Conservation (phyloP, 345 rosid genomes). For the Kernera saxatilis region DNA sequence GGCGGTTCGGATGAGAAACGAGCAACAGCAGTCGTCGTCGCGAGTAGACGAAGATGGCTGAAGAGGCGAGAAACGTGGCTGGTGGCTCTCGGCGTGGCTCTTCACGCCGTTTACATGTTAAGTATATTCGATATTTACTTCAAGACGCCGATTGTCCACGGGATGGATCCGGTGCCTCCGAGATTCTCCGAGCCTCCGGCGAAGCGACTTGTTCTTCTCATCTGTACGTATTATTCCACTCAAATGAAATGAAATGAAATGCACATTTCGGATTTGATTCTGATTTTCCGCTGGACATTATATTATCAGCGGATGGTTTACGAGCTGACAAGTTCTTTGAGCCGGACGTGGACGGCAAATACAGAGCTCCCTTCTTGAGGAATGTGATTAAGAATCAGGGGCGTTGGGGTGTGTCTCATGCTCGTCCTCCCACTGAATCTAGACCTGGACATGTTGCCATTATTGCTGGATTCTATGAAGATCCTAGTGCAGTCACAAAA, state of each 20-base stretch:
- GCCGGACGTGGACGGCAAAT: constrained; percentile 65
- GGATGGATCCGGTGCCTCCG: constrained; percentile 81
- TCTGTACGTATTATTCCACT: constrained; percentile 38
- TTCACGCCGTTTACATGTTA: constrained; percentile 89
- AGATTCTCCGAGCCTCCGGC: constrained; percentile 69
- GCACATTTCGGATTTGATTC: no score
- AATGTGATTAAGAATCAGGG: constrained; percentile 68
- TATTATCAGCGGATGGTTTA: constrained; percentile 82
- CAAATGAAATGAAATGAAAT: no score
- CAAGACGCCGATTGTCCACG: constrained; percentile 95
- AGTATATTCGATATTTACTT: constrained; percentile 97
- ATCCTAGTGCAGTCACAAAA: constrained; percentile 96
- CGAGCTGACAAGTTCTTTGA: constrained; percentile 96
- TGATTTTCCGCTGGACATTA: neutral
- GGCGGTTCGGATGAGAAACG: constrained; percentile 31
- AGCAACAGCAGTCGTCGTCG: neutral
- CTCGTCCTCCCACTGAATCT: constrained; percentile 97
- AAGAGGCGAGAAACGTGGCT: constrained; percentile 76
- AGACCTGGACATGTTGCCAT: constrained; percentile 95
- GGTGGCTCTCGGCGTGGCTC: constrained; percentile 65
- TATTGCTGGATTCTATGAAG: constrained; percentile 97
- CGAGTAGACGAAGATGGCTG: constrained; percentile 45
- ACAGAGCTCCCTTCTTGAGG: constrained; percentile 89
- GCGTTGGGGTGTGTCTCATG: constrained; percentile 98
- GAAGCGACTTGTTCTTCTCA: constrained; percentile 81